Conservation (phyloP, 1,284 basidiomycete species). For the Porogramme epimiltina region DNA sequence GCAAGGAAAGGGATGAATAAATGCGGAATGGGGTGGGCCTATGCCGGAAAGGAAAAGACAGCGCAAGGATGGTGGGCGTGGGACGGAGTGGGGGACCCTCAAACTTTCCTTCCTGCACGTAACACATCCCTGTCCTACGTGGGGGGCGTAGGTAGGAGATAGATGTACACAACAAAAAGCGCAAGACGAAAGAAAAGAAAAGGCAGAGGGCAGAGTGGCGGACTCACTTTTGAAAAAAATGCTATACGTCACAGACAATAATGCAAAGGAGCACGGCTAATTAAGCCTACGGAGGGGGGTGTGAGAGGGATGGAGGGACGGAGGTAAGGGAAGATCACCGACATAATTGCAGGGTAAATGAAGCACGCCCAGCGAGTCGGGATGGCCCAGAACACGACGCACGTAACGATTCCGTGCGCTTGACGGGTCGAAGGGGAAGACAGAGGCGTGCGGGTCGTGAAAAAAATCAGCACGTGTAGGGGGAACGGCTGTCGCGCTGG, state of each 20-base stretch:
- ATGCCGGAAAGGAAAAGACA: neutral
- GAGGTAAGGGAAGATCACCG: slow-evolving; percentile 5
- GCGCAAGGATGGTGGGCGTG: neutral
- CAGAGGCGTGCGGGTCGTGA: slow-evolving; percentile 20
- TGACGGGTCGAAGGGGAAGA: neutral
- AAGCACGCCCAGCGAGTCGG: slow-evolving; percentile 4
- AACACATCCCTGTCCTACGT: no score
- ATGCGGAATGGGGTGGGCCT: neutral
- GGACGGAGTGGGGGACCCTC: no score
- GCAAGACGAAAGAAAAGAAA: no score
- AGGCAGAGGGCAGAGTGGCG: no score
- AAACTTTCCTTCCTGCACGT: no score
- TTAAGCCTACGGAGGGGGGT: slow-evolving; percentile 15
- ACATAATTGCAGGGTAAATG: slow-evolving; percentile 20
- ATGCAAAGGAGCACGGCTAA: slow-evolving; percentile 17
- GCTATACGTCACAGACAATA: slow-evolving; percentile 13
- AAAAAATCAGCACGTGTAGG: slow-evolving; percentile 28
- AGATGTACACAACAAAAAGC: no score
- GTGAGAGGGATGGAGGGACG: slow-evolving; percentile 7
- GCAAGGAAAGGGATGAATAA: neutral
- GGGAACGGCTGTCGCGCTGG: slow-evolving; percentile 6
- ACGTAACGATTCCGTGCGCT: no score
- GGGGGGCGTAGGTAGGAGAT: no score
- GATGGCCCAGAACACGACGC: slow-evolving; percentile 12
- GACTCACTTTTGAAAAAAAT: slow-evolving; percentile 12